Evolutionary conservation across 2,329 filamentous ascomycete genomes (phyloP).

Genomic region (Xylariaceae sp.): DNA sequence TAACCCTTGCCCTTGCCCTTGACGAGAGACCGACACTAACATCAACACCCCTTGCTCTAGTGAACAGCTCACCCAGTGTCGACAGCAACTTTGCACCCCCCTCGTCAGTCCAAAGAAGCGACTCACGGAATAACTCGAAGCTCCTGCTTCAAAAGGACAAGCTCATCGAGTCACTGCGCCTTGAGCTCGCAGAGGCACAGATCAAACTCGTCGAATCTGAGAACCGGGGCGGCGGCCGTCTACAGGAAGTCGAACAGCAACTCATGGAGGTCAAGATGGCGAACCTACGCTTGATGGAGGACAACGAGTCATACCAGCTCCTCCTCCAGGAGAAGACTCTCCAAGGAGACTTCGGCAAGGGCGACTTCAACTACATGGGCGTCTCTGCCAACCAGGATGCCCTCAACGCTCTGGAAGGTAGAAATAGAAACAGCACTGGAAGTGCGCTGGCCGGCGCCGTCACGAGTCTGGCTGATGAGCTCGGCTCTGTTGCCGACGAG

Average conservation of each 20-base stretch:
- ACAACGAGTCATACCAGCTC: slow-evolving; percentile 97
- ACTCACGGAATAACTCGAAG: slow-evolving; percentile 84
- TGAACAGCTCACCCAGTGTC: slow-evolving; percentile 59
- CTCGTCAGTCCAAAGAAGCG: slow-evolving; percentile 76
- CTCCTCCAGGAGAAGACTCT: slow-evolving; percentile 91
- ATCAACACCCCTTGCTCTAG: slow-evolving; percentile 22
- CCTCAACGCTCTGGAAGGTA: slow-evolving; percentile 58
- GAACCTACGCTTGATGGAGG: slow-evolving; percentile 93
- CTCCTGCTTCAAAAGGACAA: slow-evolving; percentile 93
- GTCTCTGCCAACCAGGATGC: slow-evolving; percentile 57
- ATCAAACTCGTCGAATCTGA: slow-evolving; percentile 94
- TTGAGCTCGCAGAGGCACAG: slow-evolving; percentile 90
- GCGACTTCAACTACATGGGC: slow-evolving; percentile 68
- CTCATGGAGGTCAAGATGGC: slow-evolving; percentile 91
- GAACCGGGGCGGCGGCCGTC: slow-evolving; percentile 79
- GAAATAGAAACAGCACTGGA: slow-evolving; percentile 31
- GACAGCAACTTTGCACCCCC: slow-evolving; percentile 83
- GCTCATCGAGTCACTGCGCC: slow-evolving; percentile 82
- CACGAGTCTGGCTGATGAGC: slow-evolving; percentile 78
- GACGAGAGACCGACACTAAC: too few species aligned
- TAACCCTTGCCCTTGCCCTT: too few species aligned
- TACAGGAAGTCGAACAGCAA: slow-evolving; percentile 85
- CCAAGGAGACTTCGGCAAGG: slow-evolving; percentile 84
- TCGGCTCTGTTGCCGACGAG: slow-evolving; percentile 61
- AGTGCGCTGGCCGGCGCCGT: slow-evolving; percentile 31